Percentiles rank a stretch among this genome's conserved stretches.
These are phyloP conservation scores for Clavispora phyllophila DNA, from an alignment of 805 yeast species.

Conservation along the genomic window DNA sequence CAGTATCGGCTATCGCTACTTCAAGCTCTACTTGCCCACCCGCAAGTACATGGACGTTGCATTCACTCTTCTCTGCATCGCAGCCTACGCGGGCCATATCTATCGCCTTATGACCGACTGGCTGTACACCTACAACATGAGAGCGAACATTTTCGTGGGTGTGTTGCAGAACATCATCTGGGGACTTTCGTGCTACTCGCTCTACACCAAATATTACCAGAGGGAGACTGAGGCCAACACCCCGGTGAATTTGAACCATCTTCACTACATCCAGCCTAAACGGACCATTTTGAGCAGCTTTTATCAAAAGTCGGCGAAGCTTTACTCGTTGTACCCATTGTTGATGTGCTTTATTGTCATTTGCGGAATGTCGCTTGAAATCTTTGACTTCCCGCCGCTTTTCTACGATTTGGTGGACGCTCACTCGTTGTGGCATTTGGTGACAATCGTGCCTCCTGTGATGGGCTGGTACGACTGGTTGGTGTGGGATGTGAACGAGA, in stretches of 20 bases:
- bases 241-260: constrained; percentile 18
- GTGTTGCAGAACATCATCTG: constrained; percentile 57
- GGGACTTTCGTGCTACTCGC: constrained; percentile 24
- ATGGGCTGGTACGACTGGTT: constrained; percentile 43
- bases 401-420: constrained; percentile 16
- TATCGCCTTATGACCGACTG: constrained; percentile 63
- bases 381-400: constrained; percentile 67
- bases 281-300: constrained; percentile 26
- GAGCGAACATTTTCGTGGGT: constrained; percentile 78
- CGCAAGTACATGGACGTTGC: constrained; percentile 19
- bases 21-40: constrained; percentile 47
- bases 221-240: constrained; percentile 14
- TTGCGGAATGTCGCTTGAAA: constrained; percentile 81
- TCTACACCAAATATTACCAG: constrained; percentile 29
- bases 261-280: constrained; percentile 20
- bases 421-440: constrained; percentile 18
- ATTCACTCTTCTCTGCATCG: constrained; percentile 39
- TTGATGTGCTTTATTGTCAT: constrained; percentile 40
- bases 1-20: constrained; percentile 56
- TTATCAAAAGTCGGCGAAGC: constrained; percentile 31
- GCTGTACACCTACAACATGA: constrained; percentile 93
- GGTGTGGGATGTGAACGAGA: constrained; percentile 38
- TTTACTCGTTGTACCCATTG: constrained; percentile 37
- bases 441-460: constrained; percentile 34
- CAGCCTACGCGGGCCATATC: constrained; percentile 61